phyloP scores from a whole-genome alignment of 176 grass and related monocot genomes.

The Thinopyrum elongatum region DNA sequence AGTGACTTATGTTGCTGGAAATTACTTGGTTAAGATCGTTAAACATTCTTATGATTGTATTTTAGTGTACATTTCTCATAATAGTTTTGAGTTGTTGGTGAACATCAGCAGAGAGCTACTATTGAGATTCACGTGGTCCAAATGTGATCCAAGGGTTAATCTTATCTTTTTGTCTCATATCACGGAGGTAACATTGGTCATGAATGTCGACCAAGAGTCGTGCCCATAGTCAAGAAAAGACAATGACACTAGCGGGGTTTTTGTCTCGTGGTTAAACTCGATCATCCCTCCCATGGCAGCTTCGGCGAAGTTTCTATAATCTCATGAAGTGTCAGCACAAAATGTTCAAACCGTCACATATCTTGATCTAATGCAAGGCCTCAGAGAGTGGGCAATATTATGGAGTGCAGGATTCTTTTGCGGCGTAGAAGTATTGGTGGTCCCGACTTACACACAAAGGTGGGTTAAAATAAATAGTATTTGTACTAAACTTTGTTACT shows the following conservation, averaged over 20 bases:
- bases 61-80: not conserved
- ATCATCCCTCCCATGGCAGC: fast-evolving
- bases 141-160: not conserved
- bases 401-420: too few species aligned
- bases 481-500: not conserved
- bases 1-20: too few species aligned
- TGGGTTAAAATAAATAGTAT: not conserved
- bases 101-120: not conserved
- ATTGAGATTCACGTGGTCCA: not conserved
- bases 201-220: not conserved
- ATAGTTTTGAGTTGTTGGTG: fast-evolving
- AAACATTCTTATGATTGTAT: not conserved
- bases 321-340: fast-evolving
- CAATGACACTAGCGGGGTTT: fast-evolving
- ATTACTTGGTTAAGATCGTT: too few species aligned
- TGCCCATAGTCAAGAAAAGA: not conserved
- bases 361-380: fast-evolving
- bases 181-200: fast-evolving
- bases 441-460: fast-evolving
- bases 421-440: fast-evolving
- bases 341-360: not conserved
- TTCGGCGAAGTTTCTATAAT: fast-evolving
- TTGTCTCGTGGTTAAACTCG: too few species aligned
- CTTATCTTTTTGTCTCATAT: not conserved
- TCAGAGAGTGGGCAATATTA: too few species aligned